Evolutionary conservation across 495 filamentous ascomycete species (phyloP), one percentile per base, ranked within the genome.

Genomic region (Penicillium argentinense): DNA sequence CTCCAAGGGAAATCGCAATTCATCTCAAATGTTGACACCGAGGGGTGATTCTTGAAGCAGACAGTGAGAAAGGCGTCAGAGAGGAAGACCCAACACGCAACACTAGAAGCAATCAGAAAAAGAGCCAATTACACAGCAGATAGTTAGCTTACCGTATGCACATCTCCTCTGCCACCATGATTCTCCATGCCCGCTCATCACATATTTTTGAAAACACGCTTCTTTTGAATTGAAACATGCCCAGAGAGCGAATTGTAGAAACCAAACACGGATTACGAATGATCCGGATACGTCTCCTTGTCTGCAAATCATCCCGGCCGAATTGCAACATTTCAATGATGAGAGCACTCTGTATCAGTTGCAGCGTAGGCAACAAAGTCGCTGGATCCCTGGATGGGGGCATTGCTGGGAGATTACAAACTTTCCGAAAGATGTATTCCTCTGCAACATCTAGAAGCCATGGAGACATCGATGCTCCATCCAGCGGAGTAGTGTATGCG

Each of bases 281-380:
- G 5, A 70, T 63, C 5, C 66, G 62, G 45, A 72, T 69, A 9
- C 68, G 68, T 6, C 66, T 60, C 19, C 66, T 57, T 9, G 63
- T 68, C 21, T 59, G 47, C 26, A 60, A 43, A 41, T 60, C 52
- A 22, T 68, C 67, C 14, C 63, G 62, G 11, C 62, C 61, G 39
- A 68, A 69, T 32, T 72, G 68, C 19, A 72, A 59, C 63, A 72
- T 70, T 37, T 69, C 66, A 14, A 70, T 67, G 7, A 72, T 68
- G 0, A 72, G 49, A 17, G 66, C 66, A 25, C 57, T 57, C 47
- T 72, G 68, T 7, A 72, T 45, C 12, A 62, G 23, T 24, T 72
- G 64, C 2, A 70, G 48, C 2, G 51, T 61, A 2, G 61, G 44
- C 7, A 50, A 23, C 2, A 53, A 32, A n/a, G 38, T 21, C 4